Evolutionary conservation across 176 grass and related monocot species (phyloP).

Genomic region (Dactylis glomerata): DNA sequence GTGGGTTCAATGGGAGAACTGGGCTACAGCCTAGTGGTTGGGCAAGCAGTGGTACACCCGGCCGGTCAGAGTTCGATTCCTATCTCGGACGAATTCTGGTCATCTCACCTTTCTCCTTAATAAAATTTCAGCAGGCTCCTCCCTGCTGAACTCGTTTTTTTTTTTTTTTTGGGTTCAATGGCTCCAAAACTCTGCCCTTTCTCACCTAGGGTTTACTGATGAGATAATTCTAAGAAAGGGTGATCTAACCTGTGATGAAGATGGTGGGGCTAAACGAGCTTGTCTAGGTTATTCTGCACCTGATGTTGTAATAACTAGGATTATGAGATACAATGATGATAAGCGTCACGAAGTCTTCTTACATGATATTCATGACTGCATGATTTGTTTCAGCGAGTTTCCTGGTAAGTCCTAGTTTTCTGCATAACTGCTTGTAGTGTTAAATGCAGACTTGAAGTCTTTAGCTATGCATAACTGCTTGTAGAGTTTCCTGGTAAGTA

Average conservation of each 20-base stretch:
- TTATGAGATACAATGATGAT: slow-evolving; percentile 53
- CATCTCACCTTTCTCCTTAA: too few species aligned
- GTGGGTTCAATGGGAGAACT: too few species aligned
- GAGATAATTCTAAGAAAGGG: slow-evolving; percentile 47
- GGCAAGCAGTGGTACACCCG: too few species aligned
- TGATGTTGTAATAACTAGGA: slow-evolving; percentile 52
- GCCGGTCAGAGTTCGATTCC: too few species aligned
- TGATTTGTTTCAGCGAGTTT: slow-evolving; percentile 61
- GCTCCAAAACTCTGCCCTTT: slow-evolving; percentile 54
- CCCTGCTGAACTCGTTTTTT: too few species aligned
- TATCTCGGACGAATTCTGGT: too few species aligned
- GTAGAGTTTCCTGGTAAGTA: too few species aligned
- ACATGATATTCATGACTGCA: slow-evolving; percentile 48
- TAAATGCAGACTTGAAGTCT: not conserved
- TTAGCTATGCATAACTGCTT: slow-evolving; percentile 9
- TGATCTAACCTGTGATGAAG: slow-evolving; percentile 3
- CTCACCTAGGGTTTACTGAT: slow-evolving; percentile 49
- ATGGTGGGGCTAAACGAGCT: slow-evolving; percentile 37
- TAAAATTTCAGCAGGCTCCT: too few species aligned
- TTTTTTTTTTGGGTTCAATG: too few species aligned
- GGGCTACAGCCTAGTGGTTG: too few species aligned
- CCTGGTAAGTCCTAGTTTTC: slow-evolving; percentile 36
- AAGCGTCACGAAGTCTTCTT: slow-evolving; percentile 54
- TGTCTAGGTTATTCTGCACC: slow-evolving; percentile 27
- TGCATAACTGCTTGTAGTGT: not conserved